A percentile compares a stretch with the other conserved stretches of the same genome.
These are phyloP conservation scores for Raphanus hybrid DNA, from an alignment of 441 rosid genomes.

Conservation along the genomic window DNA sequence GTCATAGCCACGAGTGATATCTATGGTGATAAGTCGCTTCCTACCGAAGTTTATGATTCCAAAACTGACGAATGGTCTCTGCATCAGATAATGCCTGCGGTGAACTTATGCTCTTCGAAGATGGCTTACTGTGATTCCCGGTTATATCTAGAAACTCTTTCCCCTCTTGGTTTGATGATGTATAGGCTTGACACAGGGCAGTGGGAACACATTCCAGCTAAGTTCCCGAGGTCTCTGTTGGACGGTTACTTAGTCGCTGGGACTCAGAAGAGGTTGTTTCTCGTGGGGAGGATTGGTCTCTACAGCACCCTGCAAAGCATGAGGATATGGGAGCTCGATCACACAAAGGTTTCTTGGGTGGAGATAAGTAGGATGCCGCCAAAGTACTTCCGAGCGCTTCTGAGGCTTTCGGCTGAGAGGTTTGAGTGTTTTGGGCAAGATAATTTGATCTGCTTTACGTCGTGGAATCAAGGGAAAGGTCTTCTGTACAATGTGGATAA, in stretches of 20 bases:
- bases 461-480: conserved; percentile 93
- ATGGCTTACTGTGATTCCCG: conserved; percentile 94
- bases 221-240: conserved; percentile 85
- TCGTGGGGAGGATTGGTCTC: conserved; percentile 92
- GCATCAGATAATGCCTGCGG: conserved; percentile 95
- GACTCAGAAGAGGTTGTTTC: conserved; percentile 79
- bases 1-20: conserved; percentile 90
- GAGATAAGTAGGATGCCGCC: conserved; percentile 96
- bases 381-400: conserved; percentile 78
- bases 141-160: conserved; percentile 88
- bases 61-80: conserved; percentile 72
- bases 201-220: conserved; percentile 96
- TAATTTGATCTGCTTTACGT: conserved; percentile 88
- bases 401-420: conserved; percentile 91
- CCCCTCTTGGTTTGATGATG: conserved; percentile 96
- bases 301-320: conserved; percentile 90
- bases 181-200: conserved; percentile 74
- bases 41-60: conserved; percentile 94
- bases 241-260: conserved; percentile 98
- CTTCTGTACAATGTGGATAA: conserved; percentile 86
- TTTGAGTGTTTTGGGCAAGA: conserved; percentile 98
- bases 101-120: conserved; percentile 94
- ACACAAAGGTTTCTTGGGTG: conserved; percentile 74
- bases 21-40: conserved; percentile 81
- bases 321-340: conserved; percentile 97